Base-by-base conservation (phyloP, 352 stramenopile genomes). In the Halophytophthora polymorphica region DNA sequence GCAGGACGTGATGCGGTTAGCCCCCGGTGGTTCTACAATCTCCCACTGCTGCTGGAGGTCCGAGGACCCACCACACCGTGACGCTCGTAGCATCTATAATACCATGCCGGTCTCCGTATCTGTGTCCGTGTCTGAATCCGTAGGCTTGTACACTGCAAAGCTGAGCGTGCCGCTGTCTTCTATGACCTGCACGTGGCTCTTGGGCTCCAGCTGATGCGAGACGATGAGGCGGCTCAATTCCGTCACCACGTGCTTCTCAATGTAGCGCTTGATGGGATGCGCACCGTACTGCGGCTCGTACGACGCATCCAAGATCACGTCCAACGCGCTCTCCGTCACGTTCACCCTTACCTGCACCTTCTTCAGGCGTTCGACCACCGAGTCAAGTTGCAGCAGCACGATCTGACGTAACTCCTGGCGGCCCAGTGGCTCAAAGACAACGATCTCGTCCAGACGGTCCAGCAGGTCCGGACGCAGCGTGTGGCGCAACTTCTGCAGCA, bases 251-350 rank as follows among this genome's bases (percentile, higher is more conserved):
- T 96, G 81, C 48, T 96, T 90, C 71, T 98, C 93, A 36, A 99
- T 87, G 62, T 97, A 98, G 19, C 95, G 73, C 69, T 98, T 96
- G 28, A 98, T 81, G n/a, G 96, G 96, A 41, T 95, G 78, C 14
- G 96, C 95, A 41, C 96, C 96, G 61, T 98, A 98, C 54, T 88
- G 78, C 21, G 90, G 93, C 52, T 98, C 89, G 64, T 98, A 98
- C 23, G 87, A 88, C 23, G 85, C 79, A 40, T 96, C 80, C 44
- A 98, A 47, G 44, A 99, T 97, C 42, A 86, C 76, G 53, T 98
- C 86, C 4, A 95, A 66, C 2, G 95, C 95, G 5, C 64, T 58
- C 11, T 95, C 82, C 15, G 88, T 89, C 21, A 89, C 64, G 29
- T 78, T 61, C n/a, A 88, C 66, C 40, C 73, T 73, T 19, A 92